Evolutionary conservation across 805 yeast genomes (phyloP), one percentile per base, ranked within the genome.

Genomic region (Saturnispora zaruensis): DNA sequence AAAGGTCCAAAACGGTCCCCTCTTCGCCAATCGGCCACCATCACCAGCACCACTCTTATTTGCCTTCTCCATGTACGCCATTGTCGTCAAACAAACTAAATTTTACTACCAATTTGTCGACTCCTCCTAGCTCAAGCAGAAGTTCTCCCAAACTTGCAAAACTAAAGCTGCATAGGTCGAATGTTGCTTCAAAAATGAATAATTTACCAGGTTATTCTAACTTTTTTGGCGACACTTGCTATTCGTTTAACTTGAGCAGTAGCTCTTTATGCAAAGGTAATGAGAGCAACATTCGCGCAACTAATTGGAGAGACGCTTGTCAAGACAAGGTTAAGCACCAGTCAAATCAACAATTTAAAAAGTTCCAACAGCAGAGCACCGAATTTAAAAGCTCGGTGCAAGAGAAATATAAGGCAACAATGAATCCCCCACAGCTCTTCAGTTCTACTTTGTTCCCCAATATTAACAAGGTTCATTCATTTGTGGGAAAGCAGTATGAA

Each of bases 301-400:
- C 66, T 43, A 73, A 69, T 54, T 74, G 78, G 78, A 66, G 76
- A 55, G 65, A 66, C 44, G 66, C 67, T 53, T 61, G 71, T 49
- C 69, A 67, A 37, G 55, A 63, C n/a, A 68, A 72, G 64, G 59
- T 73, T 36, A 69, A 70, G 46, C 69, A 66, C 53, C 70, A 69
- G 50, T 69, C 71, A 56, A 68, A 68, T 23, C 66, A 66, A 52
- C 63, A 64, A 30, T 68, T 69, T 56, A 65, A 63, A 52, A 67
- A 66, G 49, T 69, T 71, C 59, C 67, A 67, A 54, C 67, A 64
- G 42, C 64, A 65, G 41, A 61, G 74, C 47, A 57, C 53, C 30
- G 50, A 53, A 9, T 41, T 61, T 40, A 54, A 55, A 48, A 43
- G 42, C 7, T 6, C 18, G 6, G 21, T 26, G 14, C 25, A 16